phyloP scores from a whole-genome alignment of 2,329 filamentous ascomycete genomes.

The Alternaria infectoria region DNA sequence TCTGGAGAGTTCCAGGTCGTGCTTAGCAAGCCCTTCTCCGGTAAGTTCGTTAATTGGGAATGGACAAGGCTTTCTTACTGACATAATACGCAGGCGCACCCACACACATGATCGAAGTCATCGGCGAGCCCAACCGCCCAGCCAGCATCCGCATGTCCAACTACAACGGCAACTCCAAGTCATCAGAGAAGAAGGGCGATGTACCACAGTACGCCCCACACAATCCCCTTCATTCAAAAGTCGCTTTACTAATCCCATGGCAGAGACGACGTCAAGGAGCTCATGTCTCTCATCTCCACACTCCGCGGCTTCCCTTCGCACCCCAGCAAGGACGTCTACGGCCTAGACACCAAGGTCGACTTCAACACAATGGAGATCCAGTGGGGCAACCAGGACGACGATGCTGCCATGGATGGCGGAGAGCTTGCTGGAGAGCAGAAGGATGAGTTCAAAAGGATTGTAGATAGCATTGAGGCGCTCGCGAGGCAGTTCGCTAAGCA shows the following conservation, averaged over 20 bases:
- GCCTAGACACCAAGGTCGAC: slow-evolving; percentile 47
- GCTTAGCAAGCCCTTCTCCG: slow-evolving; percentile 31
- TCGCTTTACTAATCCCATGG: background rate
- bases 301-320: slow-evolving; percentile 51
- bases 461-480: slow-evolving; percentile 52
- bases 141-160: slow-evolving; percentile 44
- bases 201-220: slow-evolving; percentile 34
- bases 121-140: slow-evolving; percentile 50
- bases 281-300: slow-evolving; percentile 45
- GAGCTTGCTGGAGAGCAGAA: slow-evolving; percentile 51
- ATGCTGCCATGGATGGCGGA: slow-evolving; percentile 38
- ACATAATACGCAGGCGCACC: slow-evolving; percentile 19
- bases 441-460: slow-evolving; percentile 52
- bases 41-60: slow-evolving; percentile 18
- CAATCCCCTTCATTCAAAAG: background rate
- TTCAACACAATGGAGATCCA: slow-evolving; percentile 53
- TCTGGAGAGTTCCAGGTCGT: slow-evolving; percentile 79
- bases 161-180: slow-evolving; percentile 39
- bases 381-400: slow-evolving; percentile 51
- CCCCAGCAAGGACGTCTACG: slow-evolving; percentile 49
- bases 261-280: slow-evolving; percentile 52
- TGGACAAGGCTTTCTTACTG: slow-evolving; percentile 11
- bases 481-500: slow-evolving; percentile 51
- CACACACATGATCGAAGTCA: slow-evolving; percentile 47
- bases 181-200: slow-evolving; percentile 48